Percentiles rank a stretch among this genome's conserved stretches.
Conservation (phyloP, 2,329 filamentous ascomycete species). For the Arachnomyces sp. region DNA sequence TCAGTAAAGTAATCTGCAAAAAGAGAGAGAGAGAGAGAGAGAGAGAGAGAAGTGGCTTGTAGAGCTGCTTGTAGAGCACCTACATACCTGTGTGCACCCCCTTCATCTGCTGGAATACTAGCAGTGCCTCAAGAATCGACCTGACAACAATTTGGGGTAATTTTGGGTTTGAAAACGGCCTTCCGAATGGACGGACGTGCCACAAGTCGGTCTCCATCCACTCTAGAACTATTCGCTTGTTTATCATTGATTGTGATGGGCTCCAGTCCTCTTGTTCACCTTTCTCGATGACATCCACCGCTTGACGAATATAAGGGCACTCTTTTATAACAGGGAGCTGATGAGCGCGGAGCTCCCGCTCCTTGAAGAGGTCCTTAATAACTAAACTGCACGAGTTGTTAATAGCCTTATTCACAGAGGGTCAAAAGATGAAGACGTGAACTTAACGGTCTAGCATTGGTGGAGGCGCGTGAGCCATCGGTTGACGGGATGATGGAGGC, state of each 20-base stretch:
- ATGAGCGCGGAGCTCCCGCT: constrained; percentile 9
- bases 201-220: constrained; percentile 12
- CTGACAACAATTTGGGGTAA: constrained; percentile 9
- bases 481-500: constrained; percentile 4
- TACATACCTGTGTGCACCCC: constrained; percentile 9
- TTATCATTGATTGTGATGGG: constrained; percentile 5
- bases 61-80: too few relatives aligned
- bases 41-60: background rate
- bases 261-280: constrained; percentile 8
- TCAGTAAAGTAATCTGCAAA: background rate
- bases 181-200: constrained; percentile 7
- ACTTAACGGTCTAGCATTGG: too few relatives aligned
- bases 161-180: constrained; percentile 10
- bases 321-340: constrained; percentile 8
- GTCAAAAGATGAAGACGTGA: too few relatives aligned
- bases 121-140: constrained; percentile 8
- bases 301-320: constrained; percentile 7
- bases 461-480: too few relatives aligned
- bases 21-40: background rate
- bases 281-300: constrained; percentile 9
- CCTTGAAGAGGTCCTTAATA: constrained; percentile 7
- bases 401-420: too few relatives aligned
- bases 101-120: constrained; percentile 6
- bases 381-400: constrained; percentile 4
- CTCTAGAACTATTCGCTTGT: constrained; percentile 9